Conservation (phyloP, 1,284 basidiomycete genomes). For the Cronartium quercuum region DNA sequence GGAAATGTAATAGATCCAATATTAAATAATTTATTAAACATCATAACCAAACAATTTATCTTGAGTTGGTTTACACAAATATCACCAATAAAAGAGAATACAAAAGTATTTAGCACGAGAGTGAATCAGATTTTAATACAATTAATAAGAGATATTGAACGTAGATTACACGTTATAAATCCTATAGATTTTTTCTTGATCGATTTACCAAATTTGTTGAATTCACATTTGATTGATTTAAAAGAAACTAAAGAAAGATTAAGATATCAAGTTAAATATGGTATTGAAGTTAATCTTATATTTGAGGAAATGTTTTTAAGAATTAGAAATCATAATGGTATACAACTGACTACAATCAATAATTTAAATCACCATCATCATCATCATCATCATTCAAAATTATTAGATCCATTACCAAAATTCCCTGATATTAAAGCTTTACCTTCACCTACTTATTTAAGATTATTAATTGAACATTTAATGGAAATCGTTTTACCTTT, state of each 20-base stretch:
- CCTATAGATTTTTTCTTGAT: background rate
- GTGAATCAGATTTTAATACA: background rate
- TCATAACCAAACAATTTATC: constrained; percentile 15
- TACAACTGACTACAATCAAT: background rate
- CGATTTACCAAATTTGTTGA: background rate
- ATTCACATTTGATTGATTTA: background rate
- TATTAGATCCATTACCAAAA: background rate
- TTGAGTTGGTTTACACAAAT: constrained; percentile 10
- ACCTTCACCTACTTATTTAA: constrained; percentile 67
- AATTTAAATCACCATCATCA: background rate
- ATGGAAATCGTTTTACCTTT: constrained; percentile 62
- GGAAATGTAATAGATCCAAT: constrained; percentile 9
- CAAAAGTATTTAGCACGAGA: constrained; percentile 10
- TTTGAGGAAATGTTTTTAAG: constrained; percentile 2
- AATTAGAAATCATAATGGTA: constrained; percentile 1
- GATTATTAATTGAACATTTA: constrained; percentile 65
- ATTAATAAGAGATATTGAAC: background rate
- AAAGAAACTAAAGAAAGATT: background rate
- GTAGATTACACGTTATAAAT: background rate
- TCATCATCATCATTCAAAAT: background rate
- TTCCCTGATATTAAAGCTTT: background rate
- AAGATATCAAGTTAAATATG: background rate
- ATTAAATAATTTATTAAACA: background rate
- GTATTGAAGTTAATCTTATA: background rate
- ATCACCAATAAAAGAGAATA: background rate